Percentiles rank a stretch among this genome's conserved stretches.
Conservation (phyloP, 495 filamentous ascomycete species). For the Talaromyces thailandensis region DNA sequence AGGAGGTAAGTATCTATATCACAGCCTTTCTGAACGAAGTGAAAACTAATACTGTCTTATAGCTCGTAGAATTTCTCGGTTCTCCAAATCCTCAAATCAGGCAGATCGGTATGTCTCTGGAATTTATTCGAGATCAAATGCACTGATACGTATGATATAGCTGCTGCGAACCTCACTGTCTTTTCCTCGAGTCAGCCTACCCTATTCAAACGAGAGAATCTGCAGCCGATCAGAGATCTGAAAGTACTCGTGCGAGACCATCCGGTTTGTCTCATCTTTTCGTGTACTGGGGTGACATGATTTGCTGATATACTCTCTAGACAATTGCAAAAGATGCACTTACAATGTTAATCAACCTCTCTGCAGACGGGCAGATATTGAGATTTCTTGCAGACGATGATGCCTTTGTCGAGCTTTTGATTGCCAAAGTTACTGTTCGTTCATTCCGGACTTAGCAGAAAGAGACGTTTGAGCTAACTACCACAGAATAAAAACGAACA, state of each 20-base stretch:
- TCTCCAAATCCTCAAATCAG: conserved; percentile 82
- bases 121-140: background rate
- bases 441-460: background rate
- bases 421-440: conserved; percentile 70
- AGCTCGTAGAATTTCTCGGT: conserved; percentile 89
- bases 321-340: conserved; percentile 87
- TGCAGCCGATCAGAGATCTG: conserved; percentile 76
- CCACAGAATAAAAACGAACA: conserved; percentile 50
- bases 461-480: background rate
- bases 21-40: background rate
- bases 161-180: conserved; percentile 76
- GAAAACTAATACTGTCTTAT: background rate
- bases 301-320: conserved; percentile 26
- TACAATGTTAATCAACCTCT: conserved; percentile 87
- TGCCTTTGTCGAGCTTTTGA: conserved; percentile 63
- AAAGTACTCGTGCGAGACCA: conserved; percentile 84
- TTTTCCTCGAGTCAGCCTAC: conserved; percentile 68
- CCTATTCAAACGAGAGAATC: conserved; percentile 74
- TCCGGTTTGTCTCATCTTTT: conserved; percentile 38
- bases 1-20: conserved; percentile 4
- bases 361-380: conserved; percentile 65
- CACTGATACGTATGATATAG: conserved; percentile 23
- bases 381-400: conserved; percentile 68
- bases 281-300: background rate
- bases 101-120: conserved; percentile 46